phyloP scores from a whole-genome alignment of 2,329 filamentous ascomycete genomes.

The Neonectria coccinea region DNA sequence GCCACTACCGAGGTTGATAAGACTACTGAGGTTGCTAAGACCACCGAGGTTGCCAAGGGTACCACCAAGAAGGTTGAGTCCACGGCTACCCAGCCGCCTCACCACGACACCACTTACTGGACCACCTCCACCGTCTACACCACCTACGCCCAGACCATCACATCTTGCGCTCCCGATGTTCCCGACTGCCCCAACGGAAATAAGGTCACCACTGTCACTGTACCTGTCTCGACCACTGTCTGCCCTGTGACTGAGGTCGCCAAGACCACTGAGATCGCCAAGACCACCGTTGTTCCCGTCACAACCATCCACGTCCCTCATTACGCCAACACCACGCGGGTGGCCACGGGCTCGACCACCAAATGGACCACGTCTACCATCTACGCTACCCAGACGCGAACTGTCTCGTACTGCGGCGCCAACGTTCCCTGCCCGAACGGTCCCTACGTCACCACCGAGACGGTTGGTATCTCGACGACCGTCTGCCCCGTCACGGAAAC shows the following conservation, averaged over 20 bases:
- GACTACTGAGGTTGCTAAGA: neutral
- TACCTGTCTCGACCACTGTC: slow-evolving; percentile 51
- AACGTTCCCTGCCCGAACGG: slow-evolving; percentile 9
- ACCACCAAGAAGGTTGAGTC: too few relatives aligned
- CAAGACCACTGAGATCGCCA: neutral
- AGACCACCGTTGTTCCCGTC: neutral
- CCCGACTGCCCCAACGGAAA: slow-evolving; percentile 46
- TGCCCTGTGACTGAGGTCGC: slow-evolving; percentile 1
- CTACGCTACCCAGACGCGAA: slow-evolving; percentile 38
- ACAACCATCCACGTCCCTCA: slow-evolving; percentile 13
- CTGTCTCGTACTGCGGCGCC: slow-evolving; percentile 41
- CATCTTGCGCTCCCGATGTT: slow-evolving; percentile 47
- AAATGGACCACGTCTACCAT: slow-evolving; percentile 33
- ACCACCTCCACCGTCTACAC: slow-evolving; percentile 51
- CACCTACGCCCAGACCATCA: slow-evolving; percentile 45
- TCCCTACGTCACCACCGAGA: slow-evolving; percentile 45
- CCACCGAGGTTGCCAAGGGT: neutral
- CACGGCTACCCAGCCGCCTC: too few relatives aligned
- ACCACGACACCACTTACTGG: slow-evolving; percentile 23
- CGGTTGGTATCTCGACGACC: slow-evolving; percentile 34
- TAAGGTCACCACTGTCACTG: slow-evolving; percentile 45
- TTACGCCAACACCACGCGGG: slow-evolving; percentile 15
- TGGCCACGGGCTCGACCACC: slow-evolving; percentile 29
- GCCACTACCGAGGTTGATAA: neutral
- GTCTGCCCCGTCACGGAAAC: slow-evolving; percentile 19